phyloP scores from a whole-genome alignment of 108 stramenopile species.

The Skeletonema grethae region DNA sequence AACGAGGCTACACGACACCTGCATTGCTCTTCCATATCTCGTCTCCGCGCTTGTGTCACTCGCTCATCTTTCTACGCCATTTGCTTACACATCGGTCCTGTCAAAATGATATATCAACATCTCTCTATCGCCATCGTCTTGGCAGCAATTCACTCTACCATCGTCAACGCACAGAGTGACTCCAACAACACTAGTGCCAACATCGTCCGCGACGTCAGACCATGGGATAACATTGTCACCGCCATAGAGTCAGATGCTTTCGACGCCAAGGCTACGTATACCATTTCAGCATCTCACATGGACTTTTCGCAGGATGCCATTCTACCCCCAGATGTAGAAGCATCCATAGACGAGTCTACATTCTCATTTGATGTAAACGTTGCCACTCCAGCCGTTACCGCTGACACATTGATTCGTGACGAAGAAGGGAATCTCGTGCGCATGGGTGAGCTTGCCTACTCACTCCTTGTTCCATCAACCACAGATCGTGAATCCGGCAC shows the following conservation, averaged over 20 bases:
- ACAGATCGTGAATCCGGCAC: not conserved
- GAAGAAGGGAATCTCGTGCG: constrained; percentile 6
- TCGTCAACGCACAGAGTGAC: not conserved
- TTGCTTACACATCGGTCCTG: no score
- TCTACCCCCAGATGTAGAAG: not conserved
- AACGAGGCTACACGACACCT: no score
- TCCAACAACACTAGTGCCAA: not conserved
- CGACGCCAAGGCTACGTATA: not conserved
- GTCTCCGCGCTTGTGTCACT: no score
- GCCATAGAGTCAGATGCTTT: not conserved
- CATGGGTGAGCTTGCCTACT: not conserved
- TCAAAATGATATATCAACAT: not conserved
- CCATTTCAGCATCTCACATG: not conserved
- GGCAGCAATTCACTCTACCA: not conserved
- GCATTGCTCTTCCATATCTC: no score
- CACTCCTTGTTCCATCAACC: not conserved
- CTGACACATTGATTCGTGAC: not conserved
- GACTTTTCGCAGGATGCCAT: not conserved
- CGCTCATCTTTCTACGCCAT: no score
- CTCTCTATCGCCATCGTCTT: not conserved
- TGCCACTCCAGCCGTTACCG: not conserved
- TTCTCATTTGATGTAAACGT: not conserved
- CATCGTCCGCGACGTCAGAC: not conserved
- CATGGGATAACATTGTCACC: not conserved
- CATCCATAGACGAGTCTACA: not conserved